A percentile compares a stretch with the other conserved stretches of the same genome.
Conservation (phyloP, 1,139 yeast species). For the Lodderomyces beijingensis region DNA sequence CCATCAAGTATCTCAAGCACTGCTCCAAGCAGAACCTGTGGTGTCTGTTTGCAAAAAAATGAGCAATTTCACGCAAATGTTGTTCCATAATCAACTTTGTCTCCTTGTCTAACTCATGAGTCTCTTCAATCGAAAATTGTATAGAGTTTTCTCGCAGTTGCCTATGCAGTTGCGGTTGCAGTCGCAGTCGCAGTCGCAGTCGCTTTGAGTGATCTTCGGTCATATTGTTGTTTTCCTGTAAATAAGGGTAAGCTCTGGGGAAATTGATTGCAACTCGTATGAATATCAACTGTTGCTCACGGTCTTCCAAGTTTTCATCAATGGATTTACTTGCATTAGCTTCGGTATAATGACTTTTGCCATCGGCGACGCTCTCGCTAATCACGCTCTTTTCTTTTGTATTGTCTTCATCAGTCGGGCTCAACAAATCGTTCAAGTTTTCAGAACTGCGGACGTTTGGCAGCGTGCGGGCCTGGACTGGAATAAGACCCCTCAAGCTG, state of each 20-base stretch:
- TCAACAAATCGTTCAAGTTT: neutral
- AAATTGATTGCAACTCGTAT: conserved; percentile 63
- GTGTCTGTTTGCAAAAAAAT: conserved; percentile 49
- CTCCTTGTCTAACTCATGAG: conserved; percentile 54
- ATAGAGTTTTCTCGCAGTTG: conserved; percentile 22
- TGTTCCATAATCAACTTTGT: conserved; percentile 47
- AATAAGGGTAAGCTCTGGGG: conserved; percentile 74
- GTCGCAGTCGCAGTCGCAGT: conserved; percentile 9
- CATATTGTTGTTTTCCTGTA: conserved; percentile 50
- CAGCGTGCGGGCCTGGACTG: conserved; percentile 12
- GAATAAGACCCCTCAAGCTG: conserved; percentile 78
- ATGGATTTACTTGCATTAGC: neutral
- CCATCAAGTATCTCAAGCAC: conserved; percentile 71
- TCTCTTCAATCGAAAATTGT: conserved; percentile 70
- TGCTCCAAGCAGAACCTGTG: conserved; percentile 75
- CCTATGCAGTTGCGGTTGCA: too few relatives aligned
- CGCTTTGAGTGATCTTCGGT: conserved; percentile 18
- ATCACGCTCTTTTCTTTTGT: conserved; percentile 6
- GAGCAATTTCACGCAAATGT: conserved; percentile 53
- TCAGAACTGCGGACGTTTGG: conserved; percentile 5
- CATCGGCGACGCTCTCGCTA: neutral
- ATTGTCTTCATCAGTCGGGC: conserved; percentile 3
- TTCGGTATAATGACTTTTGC: neutral
- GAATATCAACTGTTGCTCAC: conserved; percentile 9
- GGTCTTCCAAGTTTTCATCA: conserved; percentile 8